phyloP scores from a whole-genome alignment of 2,329 filamentous ascomycete genomes.

The Aspergillus fijiensis region DNA sequence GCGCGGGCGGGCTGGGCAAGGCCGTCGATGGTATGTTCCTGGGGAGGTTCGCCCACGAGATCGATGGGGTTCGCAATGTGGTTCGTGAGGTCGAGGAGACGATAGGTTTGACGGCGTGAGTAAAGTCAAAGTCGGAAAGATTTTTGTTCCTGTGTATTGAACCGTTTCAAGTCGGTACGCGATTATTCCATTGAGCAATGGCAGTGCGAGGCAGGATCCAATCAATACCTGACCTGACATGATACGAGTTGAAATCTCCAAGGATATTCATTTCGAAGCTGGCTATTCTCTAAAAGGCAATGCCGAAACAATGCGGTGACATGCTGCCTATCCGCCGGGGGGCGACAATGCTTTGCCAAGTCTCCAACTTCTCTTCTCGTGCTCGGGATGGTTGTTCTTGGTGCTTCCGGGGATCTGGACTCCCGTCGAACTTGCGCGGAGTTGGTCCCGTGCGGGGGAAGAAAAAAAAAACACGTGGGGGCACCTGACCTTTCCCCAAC shows the following conservation, averaged over 20 bases:
- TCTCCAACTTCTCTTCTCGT: background rate
- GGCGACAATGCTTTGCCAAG: background rate
- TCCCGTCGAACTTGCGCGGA: background rate
- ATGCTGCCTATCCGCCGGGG: background rate
- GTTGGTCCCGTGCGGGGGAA: background rate
- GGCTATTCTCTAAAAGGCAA: background rate
- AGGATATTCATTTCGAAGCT: background rate
- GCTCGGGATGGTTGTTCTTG: background rate
- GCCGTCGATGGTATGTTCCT: conserved; percentile 79
- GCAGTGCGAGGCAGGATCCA: no score
- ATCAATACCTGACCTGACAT: background rate
- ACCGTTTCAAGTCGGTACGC: no score
- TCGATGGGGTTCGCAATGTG: conserved; percentile 68
- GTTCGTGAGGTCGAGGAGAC: conserved; percentile 66
- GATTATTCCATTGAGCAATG: no score
- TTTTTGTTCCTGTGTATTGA: no score
- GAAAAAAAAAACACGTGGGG: background rate
- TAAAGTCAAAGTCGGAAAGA: background rate
- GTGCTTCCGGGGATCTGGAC: background rate
- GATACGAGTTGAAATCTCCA: background rate
- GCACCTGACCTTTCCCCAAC: background rate
- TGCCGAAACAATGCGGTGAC: background rate
- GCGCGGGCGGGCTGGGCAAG: conserved; percentile 54
- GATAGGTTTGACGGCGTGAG: conserved; percentile 17
- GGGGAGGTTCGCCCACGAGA: conserved; percentile 77